Conservation (phyloP, 2,329 filamentous ascomycete species). For the Stagonosporopsis cucurbitacearum region DNA sequence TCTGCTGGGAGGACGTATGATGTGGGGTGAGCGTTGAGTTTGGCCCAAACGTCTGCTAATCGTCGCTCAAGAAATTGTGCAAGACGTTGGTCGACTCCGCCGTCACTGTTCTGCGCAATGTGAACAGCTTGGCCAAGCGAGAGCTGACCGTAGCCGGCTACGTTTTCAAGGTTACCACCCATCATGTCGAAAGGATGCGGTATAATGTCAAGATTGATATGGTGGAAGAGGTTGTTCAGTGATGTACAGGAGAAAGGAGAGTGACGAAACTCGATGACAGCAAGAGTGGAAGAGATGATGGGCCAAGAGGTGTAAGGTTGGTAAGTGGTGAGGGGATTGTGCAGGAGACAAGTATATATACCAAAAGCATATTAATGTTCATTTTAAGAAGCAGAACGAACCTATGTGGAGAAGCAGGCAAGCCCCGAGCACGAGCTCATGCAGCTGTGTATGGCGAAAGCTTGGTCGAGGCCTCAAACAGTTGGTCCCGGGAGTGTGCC, state of each 20-base stretch:
- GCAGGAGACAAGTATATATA: slow-evolving; percentile 39
- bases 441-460: slow-evolving; percentile 44
- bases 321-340: slow-evolving; percentile 24
- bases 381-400: slow-evolving; percentile 39
- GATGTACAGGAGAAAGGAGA: slow-evolving; percentile 3
- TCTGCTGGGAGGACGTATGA: slow-evolving; percentile 76
- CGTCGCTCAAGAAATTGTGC: slow-evolving; percentile 69
- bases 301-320: slow-evolving; percentile 17
- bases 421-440: slow-evolving; percentile 44
- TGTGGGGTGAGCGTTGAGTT: slow-evolving; percentile 68
- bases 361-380: slow-evolving; percentile 37
- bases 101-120: slow-evolving; percentile 75
- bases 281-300: slow-evolving; percentile 19
- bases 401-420: slow-evolving; percentile 46
- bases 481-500: slow-evolving; percentile 48
- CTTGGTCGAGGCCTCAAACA: slow-evolving; percentile 49
- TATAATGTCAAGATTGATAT: slow-evolving; percentile 11
- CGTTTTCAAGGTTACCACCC: slow-evolving; percentile 51
- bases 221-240: background rate
- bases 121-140: slow-evolving; percentile 73
- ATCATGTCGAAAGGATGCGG: slow-evolving; percentile 46
- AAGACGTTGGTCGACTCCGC: slow-evolving; percentile 69
- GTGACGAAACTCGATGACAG: slow-evolving; percentile 2
- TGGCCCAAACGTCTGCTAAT: slow-evolving; percentile 67
- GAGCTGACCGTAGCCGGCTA: slow-evolving; percentile 51